These are phyloP conservation scores for Mortierella sp. DNA, from an alignment of 371 early-diverging fungal species.

Conservation along the genomic window DNA sequence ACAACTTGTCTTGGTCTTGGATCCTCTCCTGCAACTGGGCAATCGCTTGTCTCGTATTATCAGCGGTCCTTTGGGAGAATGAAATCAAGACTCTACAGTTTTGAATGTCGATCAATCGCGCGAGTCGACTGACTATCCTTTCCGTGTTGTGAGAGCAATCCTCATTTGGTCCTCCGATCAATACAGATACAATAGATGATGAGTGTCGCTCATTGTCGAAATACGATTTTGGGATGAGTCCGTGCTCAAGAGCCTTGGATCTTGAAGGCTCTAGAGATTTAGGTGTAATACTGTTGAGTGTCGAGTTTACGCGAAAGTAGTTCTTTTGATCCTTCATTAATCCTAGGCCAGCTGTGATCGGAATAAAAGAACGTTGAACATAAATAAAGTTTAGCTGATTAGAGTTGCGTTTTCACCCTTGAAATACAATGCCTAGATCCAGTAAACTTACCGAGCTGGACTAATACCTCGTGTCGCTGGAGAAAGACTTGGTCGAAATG, in stretches of 20 bases:
- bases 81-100: conserved; percentile 35
- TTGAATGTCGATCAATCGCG: conserved; percentile 36
- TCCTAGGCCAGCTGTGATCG: conserved; percentile 29
- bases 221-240: conserved; percentile 35
- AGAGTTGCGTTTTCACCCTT: neutral
- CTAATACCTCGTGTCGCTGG: conserved; percentile 39
- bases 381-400: neutral
- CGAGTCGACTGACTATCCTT: conserved; percentile 35
- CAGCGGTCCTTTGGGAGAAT: conserved; percentile 42
- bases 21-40: conserved; percentile 10
- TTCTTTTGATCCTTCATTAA: conserved; percentile 56
- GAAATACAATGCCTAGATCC: neutral
- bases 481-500: conserved; percentile 56
- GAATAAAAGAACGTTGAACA: neutral
- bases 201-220: neutral
- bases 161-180: conserved; percentile 51
- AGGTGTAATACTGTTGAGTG: conserved; percentile 38
- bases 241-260: conserved; percentile 13
- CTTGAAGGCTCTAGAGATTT: conserved; percentile 20
- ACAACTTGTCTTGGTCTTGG: conserved; percentile 30
- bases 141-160: conserved; percentile 48
- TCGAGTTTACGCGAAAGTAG: conserved; percentile 44
- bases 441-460: conserved; percentile 40
- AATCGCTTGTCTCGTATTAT: conserved; percentile 26
- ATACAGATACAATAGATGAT: conserved; percentile 26